phyloP scores from a whole-genome alignment of 2,329 filamentous ascomycete genomes.

The Chaetomiaceae sp. region DNA sequence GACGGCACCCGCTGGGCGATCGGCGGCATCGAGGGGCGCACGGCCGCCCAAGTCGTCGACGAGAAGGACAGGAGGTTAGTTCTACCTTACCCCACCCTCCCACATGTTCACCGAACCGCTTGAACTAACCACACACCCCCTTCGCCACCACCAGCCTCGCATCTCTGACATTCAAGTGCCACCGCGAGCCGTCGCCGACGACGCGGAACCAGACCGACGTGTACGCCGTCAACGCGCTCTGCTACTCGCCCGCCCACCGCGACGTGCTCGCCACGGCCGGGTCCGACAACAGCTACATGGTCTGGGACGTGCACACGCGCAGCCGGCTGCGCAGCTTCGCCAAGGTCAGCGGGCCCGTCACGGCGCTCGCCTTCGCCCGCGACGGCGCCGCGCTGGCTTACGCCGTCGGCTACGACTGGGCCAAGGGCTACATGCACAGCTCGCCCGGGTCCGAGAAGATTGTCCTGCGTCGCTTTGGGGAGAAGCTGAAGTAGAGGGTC shows the following conservation, averaged over 20 bases:
- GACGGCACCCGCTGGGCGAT: conserved; percentile 28
- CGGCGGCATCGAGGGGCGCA: conserved; percentile 29
- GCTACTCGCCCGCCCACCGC: conserved; percentile 26
- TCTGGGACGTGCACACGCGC: conserved; percentile 52
- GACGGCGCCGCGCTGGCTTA: conserved; percentile 53
- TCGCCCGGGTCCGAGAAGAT: conserved; percentile 18
- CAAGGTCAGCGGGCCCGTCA: conserved; percentile 48
- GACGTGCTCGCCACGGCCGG: conserved; percentile 29
- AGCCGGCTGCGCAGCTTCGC: conserved; percentile 49
- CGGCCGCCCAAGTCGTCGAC: conserved; percentile 21
- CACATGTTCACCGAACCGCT: neutral
- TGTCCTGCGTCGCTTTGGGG: conserved; percentile 26
- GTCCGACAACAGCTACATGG: conserved; percentile 35
- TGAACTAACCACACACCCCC: conserved; percentile 1
- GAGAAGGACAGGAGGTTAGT: conserved; percentile 22
- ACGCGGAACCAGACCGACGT: conserved; percentile 23
- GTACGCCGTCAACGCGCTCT: conserved; percentile 30
- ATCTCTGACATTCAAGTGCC: conserved; percentile 30
- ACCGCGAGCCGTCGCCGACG: conserved; percentile 22
- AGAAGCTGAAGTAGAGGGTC: conserved; percentile 16
- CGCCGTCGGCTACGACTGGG: conserved; percentile 68
- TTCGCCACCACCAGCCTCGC: conserved; percentile 10
- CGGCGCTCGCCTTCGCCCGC: conserved; percentile 54
- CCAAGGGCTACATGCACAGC: conserved; percentile 49
- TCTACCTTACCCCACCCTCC: neutral